These are phyloP conservation scores for Ogataea naganishii DNA, from an alignment of 805 yeast species.

Conservation along the genomic window DNA sequence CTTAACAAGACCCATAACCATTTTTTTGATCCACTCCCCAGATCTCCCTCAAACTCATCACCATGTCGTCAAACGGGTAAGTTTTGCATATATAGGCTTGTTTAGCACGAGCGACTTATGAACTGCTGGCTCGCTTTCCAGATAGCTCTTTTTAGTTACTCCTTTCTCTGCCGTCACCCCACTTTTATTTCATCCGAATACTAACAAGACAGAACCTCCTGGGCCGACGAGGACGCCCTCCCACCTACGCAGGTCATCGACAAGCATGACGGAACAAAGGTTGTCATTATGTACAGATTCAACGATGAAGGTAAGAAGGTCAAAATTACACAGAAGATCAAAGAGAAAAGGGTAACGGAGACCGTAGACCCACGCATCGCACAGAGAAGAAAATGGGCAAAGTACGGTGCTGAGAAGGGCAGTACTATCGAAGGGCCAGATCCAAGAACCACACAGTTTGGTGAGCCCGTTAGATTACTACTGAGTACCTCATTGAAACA, in stretches of 20 bases:
- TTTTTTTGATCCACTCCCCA: too few relatives aligned
- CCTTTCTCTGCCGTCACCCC: too few relatives aligned
- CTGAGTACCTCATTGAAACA: conserved; percentile 74
- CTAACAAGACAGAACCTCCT: conserved; percentile 21
- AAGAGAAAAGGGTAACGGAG: conserved; percentile 68
- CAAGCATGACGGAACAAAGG: conserved; percentile 84
- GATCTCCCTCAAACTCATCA: too few relatives aligned
- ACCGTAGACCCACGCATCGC: conserved; percentile 81
- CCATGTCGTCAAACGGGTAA: too few relatives aligned
- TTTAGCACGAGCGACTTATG: too few relatives aligned
- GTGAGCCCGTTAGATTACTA: conserved; percentile 72
- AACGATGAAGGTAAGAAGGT: conserved; percentile 78
- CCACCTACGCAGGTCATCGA: conserved; percentile 66
- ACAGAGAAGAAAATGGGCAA: conserved; percentile 78
- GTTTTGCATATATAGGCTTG: too few relatives aligned
- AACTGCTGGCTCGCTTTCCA: too few relatives aligned
- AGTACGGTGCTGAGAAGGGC: conserved; percentile 73
- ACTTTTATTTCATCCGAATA: too few relatives aligned
- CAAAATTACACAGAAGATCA: conserved; percentile 79
- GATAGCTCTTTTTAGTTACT: too few relatives aligned
- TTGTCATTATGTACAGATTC: conserved; percentile 68
- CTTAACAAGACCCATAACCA: too few relatives aligned
- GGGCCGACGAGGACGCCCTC: conserved; percentile 67
- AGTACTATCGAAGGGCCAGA: conserved; percentile 78
- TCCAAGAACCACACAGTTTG: conserved; percentile 77